Conservation (phyloP, 208 protist genomes). For the Wallacemonas sp. region DNA sequence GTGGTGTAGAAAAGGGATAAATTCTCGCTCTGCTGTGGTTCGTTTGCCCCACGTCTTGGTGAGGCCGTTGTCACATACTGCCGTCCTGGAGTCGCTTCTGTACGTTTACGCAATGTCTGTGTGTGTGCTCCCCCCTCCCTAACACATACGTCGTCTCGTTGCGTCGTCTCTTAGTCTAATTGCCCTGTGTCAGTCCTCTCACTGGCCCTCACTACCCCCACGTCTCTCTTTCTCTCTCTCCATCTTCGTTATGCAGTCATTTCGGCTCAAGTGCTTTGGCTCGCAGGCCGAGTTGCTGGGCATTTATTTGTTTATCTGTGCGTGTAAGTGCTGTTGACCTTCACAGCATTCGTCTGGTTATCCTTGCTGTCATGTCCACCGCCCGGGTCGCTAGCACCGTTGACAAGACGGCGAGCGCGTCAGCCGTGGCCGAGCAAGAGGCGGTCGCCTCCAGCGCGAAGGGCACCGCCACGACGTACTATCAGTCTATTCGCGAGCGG, state of each 20-base stretch:
- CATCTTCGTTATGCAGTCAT: background rate
- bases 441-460: background rate
- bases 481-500: conserved; percentile 64
- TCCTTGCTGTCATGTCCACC: background rate
- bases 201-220: too few species aligned
- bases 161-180: background rate
- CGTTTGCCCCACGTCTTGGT: too few species aligned
- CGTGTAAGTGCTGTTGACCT: background rate
- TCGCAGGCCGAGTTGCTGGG: too few species aligned
- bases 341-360: background rate
- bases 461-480: conserved; percentile 6
- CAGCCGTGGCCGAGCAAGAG: background rate
- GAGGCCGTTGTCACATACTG: too few species aligned
- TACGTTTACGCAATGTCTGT: too few species aligned
- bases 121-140: too few species aligned
- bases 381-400: background rate
- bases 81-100: too few species aligned
- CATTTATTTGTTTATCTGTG: too few species aligned
- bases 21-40: too few species aligned
- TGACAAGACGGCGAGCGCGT: background rate
- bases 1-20: too few species aligned
- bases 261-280: background rate
- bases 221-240: background rate
- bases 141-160: background rate
- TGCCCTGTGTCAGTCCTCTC: background rate